Evolutionary conservation across 768 basidiomycete species (phyloP).

Genomic region (Mycena floridula): DNA sequence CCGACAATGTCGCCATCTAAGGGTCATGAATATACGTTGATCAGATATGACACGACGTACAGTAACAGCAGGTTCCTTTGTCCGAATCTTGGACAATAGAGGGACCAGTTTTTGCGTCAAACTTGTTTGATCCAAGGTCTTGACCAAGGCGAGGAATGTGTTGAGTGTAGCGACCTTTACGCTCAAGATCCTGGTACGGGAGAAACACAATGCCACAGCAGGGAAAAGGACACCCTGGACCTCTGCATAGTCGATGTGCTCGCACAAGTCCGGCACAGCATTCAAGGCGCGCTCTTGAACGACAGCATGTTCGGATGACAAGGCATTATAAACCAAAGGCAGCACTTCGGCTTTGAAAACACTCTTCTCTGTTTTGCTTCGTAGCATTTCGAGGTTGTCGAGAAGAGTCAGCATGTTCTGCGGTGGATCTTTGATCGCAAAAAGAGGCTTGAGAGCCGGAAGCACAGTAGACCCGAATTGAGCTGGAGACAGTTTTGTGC

Average conservation of each 20-base stretch:
- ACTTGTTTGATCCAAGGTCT: conserved; percentile 85
- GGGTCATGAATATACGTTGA: background rate
- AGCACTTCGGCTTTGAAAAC: conserved; percentile 94
- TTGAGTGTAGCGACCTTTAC: conserved; percentile 87
- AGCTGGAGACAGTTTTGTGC: conserved; percentile 62
- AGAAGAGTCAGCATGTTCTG: conserved; percentile 94
- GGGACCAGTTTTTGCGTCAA: conserved; percentile 96
- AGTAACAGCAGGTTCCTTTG: conserved; percentile 94
- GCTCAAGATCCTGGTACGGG: conserved; percentile 76
- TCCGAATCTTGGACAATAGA: conserved; percentile 88
- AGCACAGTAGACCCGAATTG: conserved; percentile 83
- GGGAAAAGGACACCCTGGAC: conserved; percentile 88
- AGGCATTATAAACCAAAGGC: conserved; percentile 89
- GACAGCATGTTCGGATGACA: conserved; percentile 90
- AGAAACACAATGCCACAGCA: conserved; percentile 73
- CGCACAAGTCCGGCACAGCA: conserved; percentile 81
- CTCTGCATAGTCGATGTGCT: conserved; percentile 92
- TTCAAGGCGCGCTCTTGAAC: conserved; percentile 90
- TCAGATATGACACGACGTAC: conserved; percentile 31
- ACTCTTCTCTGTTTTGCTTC: conserved; percentile 80
- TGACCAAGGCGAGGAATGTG: conserved; percentile 85
- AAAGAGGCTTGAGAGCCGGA: conserved; percentile 85
- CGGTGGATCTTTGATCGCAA: conserved; percentile 88
- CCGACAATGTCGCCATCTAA: conserved; percentile 81
- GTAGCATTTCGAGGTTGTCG: conserved; percentile 83